Evolutionary conservation across 768 basidiomycete genomes (phyloP), one percentile per base, ranked within the genome.

Genomic region (Boletus vinaceobasis): DNA sequence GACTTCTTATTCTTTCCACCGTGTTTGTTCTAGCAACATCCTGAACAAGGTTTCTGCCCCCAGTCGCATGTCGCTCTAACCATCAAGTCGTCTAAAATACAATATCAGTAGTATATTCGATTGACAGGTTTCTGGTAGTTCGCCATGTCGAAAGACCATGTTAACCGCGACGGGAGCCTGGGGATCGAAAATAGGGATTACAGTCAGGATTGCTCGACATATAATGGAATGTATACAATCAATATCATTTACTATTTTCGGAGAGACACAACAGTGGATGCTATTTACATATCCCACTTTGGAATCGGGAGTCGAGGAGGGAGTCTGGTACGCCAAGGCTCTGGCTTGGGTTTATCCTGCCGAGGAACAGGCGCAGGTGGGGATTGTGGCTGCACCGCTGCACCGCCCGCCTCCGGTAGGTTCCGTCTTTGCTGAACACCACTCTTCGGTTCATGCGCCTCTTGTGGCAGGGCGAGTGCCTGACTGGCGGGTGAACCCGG

Each of bases 251-350:
- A 39, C 23, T 38, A 39, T 52, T 36, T 35, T 33, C 26, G 29
- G 26, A 38, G 23, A 39, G 54, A 43, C 19, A 32, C 13, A 5
- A 19, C 10, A 2, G 10, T 14, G 26, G 43, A 21, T 5, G 19
- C n/a, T 19, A 8, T 42, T 29, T 43, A 69, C 14, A 54, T 10
- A 23, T 67, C 67, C 69, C 69, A 70, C 53, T 66, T 70, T 23
- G 69, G 69, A 40, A 70, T 68, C 13, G 69, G 70, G 10, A 37
- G 60, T 9, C 70, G 66, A 49, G 68, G 62, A 19, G 69, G 70
- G 27, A 70, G 62, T 40, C 61, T 58, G 13, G 54, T 67, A 26
- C 64, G 60, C 66, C 70, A 70, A 5, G 53, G 48, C 14, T 21
- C 19, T 14, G 55, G 40, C 21, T 52, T 42, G 31, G 53, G 51